A percentile compares a stretch with the other conserved stretches of the same genome.
Conservation (phyloP, 2,329 filamentous ascomycete species). For the Septoria linicola region DNA sequence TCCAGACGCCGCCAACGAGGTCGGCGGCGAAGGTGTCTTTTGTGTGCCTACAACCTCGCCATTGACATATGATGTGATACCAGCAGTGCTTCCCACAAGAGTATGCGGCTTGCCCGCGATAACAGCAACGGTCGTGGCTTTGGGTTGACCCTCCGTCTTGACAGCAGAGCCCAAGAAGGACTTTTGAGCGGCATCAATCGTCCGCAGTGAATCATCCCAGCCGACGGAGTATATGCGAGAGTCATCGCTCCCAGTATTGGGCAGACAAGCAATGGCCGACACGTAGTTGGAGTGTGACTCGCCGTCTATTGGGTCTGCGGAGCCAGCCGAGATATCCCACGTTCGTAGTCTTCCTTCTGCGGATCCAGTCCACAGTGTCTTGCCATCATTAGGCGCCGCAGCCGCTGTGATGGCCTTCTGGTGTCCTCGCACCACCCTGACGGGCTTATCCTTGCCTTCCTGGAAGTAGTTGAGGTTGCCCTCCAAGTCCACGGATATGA, state of each 20-base stretch:
- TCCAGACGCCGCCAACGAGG: constrained; percentile 69
- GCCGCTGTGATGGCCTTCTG: constrained; percentile 87
- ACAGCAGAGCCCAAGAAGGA: constrained; percentile 69
- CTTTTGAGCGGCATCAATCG: constrained; percentile 69
- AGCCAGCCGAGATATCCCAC: constrained; percentile 74
- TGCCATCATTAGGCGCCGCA: constrained; percentile 53
- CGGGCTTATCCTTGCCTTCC: constrained; percentile 67
- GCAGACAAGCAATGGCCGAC: constrained; percentile 65
- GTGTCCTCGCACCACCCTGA: constrained; percentile 77
- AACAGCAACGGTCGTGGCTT: constrained; percentile 62
- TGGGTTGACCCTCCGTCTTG: constrained; percentile 77
- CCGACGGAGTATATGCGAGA: constrained; percentile 74
- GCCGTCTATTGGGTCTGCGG: constrained; percentile 71
- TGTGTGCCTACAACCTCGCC: constrained; percentile 47
- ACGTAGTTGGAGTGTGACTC: constrained; percentile 84
- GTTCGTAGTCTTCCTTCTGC: constrained; percentile 83
- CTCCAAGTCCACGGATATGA: constrained; percentile 84
- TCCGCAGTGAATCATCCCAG: constrained; percentile 90
- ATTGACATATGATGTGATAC: constrained; percentile 60
- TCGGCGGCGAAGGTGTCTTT: constrained; percentile 59
- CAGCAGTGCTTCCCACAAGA: constrained; percentile 54
- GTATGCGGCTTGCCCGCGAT: constrained; percentile 54
- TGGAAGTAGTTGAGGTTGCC: constrained; percentile 89
- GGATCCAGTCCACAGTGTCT: constrained; percentile 82
- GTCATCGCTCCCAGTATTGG: constrained; percentile 37